A percentile compares a stretch with the other conserved stretches of the same genome.
These are phyloP conservation scores for Alternaria solani DNA, from an alignment of 2,329 filamentous ascomycete genomes.

Conservation along the genomic window DNA sequence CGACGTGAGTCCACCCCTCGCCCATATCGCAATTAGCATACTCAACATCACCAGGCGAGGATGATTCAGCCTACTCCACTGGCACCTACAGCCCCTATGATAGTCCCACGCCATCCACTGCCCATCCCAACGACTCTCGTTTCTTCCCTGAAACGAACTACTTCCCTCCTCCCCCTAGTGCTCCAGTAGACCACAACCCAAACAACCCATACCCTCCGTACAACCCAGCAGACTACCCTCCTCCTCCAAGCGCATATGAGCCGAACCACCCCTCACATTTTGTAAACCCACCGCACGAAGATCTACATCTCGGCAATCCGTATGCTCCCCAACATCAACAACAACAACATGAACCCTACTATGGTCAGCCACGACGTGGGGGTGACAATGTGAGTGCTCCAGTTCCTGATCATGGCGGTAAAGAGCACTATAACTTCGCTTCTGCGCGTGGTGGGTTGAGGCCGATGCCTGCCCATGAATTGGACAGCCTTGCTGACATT, in stretches of 20 bases:
- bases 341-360: constrained; percentile 34
- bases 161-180: constrained; percentile 58
- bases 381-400: constrained; percentile 62
- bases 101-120: constrained; percentile 45
- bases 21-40: constrained; percentile 20
- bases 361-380: constrained; percentile 48
- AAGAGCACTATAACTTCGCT: constrained; percentile 33
- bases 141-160: constrained; percentile 58
- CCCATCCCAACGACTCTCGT: constrained; percentile 41
- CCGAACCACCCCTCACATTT: constrained; percentile 42
- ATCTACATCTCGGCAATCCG: constrained; percentile 40
- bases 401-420: constrained; percentile 37
- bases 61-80: constrained; percentile 48
- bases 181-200: constrained; percentile 39
- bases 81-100: constrained; percentile 40
- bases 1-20: constrained; percentile 55
- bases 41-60: constrained; percentile 41
- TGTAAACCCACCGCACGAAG: constrained; percentile 39
- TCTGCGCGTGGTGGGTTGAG: constrained; percentile 47
- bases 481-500: constrained; percentile 9
- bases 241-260: constrained; percentile 33
- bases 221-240: constrained; percentile 57
- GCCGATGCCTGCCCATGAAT: constrained; percentile 35
- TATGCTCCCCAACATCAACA: constrained; percentile 36
- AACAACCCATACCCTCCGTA: constrained; percentile 43